phyloP scores from a whole-genome alignment of 139 green algal genomes.

The Chara braunii region DNA sequence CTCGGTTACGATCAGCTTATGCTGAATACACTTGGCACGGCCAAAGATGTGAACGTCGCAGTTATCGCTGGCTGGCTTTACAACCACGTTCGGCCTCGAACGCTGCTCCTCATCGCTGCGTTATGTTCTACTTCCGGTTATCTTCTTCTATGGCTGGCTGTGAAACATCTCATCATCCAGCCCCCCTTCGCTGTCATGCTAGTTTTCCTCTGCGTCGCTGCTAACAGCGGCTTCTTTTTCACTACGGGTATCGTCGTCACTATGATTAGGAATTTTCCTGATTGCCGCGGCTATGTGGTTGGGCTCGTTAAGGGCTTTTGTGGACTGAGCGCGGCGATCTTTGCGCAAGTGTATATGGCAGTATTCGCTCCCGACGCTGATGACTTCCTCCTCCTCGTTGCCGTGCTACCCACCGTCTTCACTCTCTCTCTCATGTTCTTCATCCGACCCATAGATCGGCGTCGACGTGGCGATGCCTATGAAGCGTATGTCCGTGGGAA shows the following conservation, averaged over 20 bases:
- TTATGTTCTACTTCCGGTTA: conserved; percentile 16
- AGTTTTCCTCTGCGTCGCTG: conserved; percentile 27
- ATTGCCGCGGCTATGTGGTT: conserved; percentile 64
- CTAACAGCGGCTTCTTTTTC: conserved; percentile 39
- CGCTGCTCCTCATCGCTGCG: conserved; percentile 23
- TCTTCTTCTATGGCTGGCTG: conserved; percentile 28
- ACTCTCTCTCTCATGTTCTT: conserved; percentile 15
- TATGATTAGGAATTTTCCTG: conserved; percentile 69
- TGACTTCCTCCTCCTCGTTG: conserved; percentile 19
- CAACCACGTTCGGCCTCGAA: conserved; percentile 8
- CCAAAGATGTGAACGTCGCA: conserved; percentile 36
- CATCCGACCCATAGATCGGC: too few relatives aligned
- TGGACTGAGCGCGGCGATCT: conserved; percentile 44
- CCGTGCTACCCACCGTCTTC: conserved; percentile 21
- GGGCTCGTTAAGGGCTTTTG: conserved; percentile 68
- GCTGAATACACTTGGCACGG: conserved; percentile 23
- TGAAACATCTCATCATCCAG: not conserved
- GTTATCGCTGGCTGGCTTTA: conserved; percentile 27
- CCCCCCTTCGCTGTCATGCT: conserved; percentile 17
- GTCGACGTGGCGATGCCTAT: too few relatives aligned
- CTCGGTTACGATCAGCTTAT: conserved; percentile 32
- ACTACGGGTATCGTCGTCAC: conserved; percentile 33
- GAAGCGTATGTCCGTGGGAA: too few relatives aligned
- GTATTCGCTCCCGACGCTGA: conserved; percentile 29
- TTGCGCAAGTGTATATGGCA: conserved; percentile 35